Evolutionary conservation across 108 stramenopile genomes (phyloP).

Genomic region (Fragilaria crotonensis): DNA sequence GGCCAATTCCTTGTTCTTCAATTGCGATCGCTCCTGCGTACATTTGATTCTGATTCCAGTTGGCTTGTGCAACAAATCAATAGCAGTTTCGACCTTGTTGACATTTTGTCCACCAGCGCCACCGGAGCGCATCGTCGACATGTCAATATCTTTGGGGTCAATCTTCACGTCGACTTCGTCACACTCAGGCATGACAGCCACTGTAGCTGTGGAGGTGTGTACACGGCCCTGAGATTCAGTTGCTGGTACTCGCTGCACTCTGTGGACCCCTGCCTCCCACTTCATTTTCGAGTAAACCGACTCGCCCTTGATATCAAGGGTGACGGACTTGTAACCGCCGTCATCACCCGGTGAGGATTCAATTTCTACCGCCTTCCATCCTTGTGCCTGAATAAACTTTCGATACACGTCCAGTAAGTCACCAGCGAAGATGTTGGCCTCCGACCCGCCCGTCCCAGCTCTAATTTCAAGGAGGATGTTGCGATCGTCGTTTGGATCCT

Average conservation of each 20-base stretch:
- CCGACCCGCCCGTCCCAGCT: conserved; percentile 95
- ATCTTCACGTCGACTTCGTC: conserved; percentile 83
- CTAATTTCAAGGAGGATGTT: conserved; percentile 95
- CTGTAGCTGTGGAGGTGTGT: conserved; percentile 93
- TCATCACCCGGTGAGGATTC: conserved; percentile 76
- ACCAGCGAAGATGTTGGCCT: conserved; percentile 91
- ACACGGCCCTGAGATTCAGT: conserved; percentile 89
- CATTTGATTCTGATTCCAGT: conserved; percentile 94
- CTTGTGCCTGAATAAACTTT: conserved; percentile 65
- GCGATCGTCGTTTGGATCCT: conserved; percentile 86
- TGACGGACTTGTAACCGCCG: conserved; percentile 87
- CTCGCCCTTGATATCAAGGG: conserved; percentile 80
- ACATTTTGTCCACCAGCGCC: conserved; percentile 99
- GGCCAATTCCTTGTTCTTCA: conserved; percentile 92
- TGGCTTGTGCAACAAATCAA: conserved; percentile 92
- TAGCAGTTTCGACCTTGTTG: conserved; percentile 98
- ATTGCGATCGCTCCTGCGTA: conserved; percentile 95
- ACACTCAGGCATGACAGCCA: conserved; percentile 88
- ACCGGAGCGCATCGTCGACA: conserved; percentile 84
- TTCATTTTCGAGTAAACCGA: conserved; percentile 85
- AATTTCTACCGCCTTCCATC: conserved; percentile 80
- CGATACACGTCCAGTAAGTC: conserved; percentile 90
- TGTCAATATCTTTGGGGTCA: conserved; percentile 80
- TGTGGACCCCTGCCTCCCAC: conserved; percentile 96
- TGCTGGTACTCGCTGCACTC: conserved; percentile 97